Base-by-base conservation (phyloP, 345 rosid genomes). In the Fremontodendron californicum region DNA sequence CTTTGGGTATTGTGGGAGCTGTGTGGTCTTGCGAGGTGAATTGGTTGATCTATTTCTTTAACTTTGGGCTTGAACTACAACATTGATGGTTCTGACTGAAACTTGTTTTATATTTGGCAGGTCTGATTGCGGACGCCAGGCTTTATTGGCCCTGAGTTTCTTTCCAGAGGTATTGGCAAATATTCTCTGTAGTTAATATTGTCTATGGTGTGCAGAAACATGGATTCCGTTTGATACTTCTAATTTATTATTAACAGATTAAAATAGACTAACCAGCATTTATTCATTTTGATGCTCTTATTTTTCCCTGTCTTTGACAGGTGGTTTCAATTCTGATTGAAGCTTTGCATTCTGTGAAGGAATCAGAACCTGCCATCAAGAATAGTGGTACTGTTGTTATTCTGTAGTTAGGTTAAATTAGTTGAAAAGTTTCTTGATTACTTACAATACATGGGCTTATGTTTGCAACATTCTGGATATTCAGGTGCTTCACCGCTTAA, bases 1-100 rank as follows among this genome's bases (percentile, higher is more conserved):
- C 80, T 96, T 60, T 92, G 98, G 98, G 93, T 90, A 73, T 86
- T 93, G 65, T 93, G 99, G 99, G 99, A 96, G 86, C 88, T 96
- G 48, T 94, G 97, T 83, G 98, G 91, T 73, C 88, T 93, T 57
- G 92, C 97, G 39, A 96, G 99, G 99, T 93, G 77, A 68, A 52
- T 31, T 74, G 8, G 27, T 46, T 69, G 49, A 9, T 19, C 16
- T 45, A 21, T 55, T 62, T 79, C 16, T 74, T 71, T 65, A 13
- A 35, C 68, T 69, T 55, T 33, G 70, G 61, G 39, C 31, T 48
- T 71, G 25, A 51, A 60, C 51, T 40, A 54, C 27, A 46, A 25
- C 45, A 51, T 46, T 78, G 9, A 8, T 76, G 78, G 62, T 40
- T 71, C 75, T 82, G 62, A 75, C 69, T 75, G 33, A 43, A 68